Conservation (phyloP, 768 basidiomycete genomes). For the Candolleomyces aberdarensis region DNA sequence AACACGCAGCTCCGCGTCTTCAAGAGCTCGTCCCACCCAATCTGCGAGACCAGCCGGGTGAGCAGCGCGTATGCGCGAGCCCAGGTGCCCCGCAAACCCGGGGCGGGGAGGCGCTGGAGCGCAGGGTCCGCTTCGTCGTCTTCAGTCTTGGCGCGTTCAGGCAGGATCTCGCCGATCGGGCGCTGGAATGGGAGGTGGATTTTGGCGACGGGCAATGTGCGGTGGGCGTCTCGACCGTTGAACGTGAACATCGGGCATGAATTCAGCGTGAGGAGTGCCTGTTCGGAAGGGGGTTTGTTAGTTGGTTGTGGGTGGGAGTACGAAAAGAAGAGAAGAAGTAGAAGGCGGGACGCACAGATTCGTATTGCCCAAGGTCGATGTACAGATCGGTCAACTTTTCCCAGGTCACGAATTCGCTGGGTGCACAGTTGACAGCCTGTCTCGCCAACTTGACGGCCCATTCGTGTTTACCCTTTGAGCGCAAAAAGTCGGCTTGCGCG, state of each 20-base stretch:
- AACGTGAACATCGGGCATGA: conserved; percentile 99
- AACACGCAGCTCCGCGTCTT: conserved; percentile 94
- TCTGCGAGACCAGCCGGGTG: conserved; percentile 86
- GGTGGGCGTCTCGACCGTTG: conserved; percentile 92
- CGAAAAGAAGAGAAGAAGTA: too few relatives aligned
- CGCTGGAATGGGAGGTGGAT: conserved; percentile 85
- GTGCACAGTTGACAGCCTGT: conserved; percentile 97
- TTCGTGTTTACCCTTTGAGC: conserved; percentile 76
- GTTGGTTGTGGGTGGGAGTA: too few relatives aligned
- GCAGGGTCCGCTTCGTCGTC: conserved; percentile 96
- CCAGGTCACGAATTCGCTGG: conserved; percentile 99
- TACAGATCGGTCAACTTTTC: conserved; percentile 95
- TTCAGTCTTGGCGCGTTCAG: conserved; percentile 75
- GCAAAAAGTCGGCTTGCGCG: conserved; percentile 90
- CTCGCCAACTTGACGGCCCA: conserved; percentile 92
- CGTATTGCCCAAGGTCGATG: conserved; percentile 85
- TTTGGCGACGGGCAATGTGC: conserved; percentile 73
- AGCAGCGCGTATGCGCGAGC: conserved; percentile 90
- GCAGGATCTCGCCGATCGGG: conserved; percentile 86
- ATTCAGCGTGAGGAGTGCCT: conserved; percentile 86
- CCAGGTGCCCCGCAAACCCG: conserved; percentile 93
- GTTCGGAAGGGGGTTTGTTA: too few relatives aligned
- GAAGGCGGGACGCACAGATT: conserved; percentile 36
- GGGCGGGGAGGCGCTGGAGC: conserved; percentile 90
- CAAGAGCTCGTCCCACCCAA: conserved; percentile 98